Evolutionary conservation across 2,329 filamentous ascomycete genomes (phyloP), one percentile per base, ranked within the genome.

Genomic region (Alternaria triticina): DNA sequence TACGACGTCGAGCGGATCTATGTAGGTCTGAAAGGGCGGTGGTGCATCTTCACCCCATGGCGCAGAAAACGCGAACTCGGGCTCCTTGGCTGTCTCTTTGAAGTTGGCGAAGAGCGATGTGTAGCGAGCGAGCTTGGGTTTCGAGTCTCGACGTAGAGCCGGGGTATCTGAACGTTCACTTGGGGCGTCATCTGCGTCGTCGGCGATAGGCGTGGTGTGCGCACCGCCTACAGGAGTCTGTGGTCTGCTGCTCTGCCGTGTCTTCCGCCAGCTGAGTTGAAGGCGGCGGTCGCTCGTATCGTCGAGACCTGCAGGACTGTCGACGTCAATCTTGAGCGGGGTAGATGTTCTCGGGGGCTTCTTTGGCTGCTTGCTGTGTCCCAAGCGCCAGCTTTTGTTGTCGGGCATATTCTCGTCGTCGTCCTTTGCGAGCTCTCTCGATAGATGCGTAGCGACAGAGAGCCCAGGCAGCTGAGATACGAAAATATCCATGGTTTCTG

Each of bases 91-190:
- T 13, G 67, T 63, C 13, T 62, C 68, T 33, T 71, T 76, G 62
- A 75, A 57, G 30, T 62, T 57, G 40, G 64, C 56, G 43, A 79
- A 77, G 11, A 76, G 70, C 6, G 79, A 79, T 13, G 82, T 78
- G 70, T 82, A 82, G 5, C 77, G 77, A 17, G 75, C 72, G 17
- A 82, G 67, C 57, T 81, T 82, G 6, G 82, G 81, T 60, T 75
- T 80, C n/a, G 79, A 65, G 10, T 76, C 62, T 50, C 66, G 72
- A 27, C 66, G 80, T 13, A 79, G 74, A 12, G 74, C 72, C 7
- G 75, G 64, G 2, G 68, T 61, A 27, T 73, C 71, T 22, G 73
- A 74, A 12, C 73, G 73, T 51, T 82, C 80, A 40, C 68, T 73
- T 7, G 63, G 67, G 30, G 58, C 51, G 25, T 77, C 75, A 11